These are phyloP conservation scores for Fusarium paranaense DNA, from an alignment of 2,329 filamentous ascomycete species.

Conservation along the genomic window DNA sequence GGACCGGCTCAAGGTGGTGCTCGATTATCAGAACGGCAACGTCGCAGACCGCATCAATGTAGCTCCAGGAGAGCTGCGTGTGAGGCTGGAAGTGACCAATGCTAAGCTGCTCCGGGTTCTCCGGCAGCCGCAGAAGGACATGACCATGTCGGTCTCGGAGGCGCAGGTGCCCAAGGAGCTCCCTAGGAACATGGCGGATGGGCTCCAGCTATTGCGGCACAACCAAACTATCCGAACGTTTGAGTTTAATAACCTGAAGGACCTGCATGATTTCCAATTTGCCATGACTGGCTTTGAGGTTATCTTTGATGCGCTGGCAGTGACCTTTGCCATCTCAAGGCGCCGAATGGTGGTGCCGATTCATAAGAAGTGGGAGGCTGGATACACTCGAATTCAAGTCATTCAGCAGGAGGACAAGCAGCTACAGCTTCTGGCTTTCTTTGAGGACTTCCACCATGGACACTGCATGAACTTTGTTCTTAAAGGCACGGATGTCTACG, in stretches of 20 bases:
- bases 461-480: slow-evolving; percentile 90
- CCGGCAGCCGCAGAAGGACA: slow-evolving; percentile 79
- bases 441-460: slow-evolving; percentile 87
- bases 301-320: slow-evolving; percentile 77
- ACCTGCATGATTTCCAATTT: slow-evolving; percentile 82
- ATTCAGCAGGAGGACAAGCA: slow-evolving; percentile 76
- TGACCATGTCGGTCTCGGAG: slow-evolving; percentile 81
- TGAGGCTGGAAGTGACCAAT: slow-evolving; percentile 73
- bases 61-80: slow-evolving; percentile 77
- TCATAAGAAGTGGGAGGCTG: slow-evolving; percentile 93
- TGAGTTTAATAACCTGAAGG: slow-evolving; percentile 72
- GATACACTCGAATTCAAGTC: slow-evolving; percentile 82
- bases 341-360: slow-evolving; percentile 91
- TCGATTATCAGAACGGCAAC: slow-evolving; percentile 80
- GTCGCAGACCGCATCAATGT: slow-evolving; percentile 88
- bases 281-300: slow-evolving; percentile 86
- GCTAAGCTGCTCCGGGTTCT: slow-evolving; percentile 73
- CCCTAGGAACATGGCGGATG: slow-evolving; percentile 71
- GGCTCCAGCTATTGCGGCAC: slow-evolving; percentile 68
- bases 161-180: slow-evolving; percentile 72
- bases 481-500: slow-evolving; percentile 86
- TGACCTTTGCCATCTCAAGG: slow-evolving; percentile 83
- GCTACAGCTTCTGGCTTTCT: slow-evolving; percentile 85
- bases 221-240: slow-evolving; percentile 77
- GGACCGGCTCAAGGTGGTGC: slow-evolving; percentile 79